phyloP scores from a whole-genome alignment of 106 monocot genomes.

The Dendrobium catenatum region DNA sequence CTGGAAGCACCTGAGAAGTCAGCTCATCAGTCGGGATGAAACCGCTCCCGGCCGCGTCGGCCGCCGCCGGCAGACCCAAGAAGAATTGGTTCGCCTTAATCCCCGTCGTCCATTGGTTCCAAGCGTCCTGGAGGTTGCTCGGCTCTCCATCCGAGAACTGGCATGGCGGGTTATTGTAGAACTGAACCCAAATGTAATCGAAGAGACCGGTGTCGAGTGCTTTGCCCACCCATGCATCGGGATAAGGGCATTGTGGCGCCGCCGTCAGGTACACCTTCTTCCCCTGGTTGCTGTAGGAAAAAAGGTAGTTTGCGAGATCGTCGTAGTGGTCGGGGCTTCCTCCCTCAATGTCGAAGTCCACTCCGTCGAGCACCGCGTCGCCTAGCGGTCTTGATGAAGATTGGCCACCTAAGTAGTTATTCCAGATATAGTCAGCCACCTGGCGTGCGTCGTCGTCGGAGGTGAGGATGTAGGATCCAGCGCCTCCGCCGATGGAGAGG shows the following conservation, averaged over 20 bases:
- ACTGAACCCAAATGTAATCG: conserved; percentile 28
- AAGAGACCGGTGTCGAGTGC: conserved; percentile 23
- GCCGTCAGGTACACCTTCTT: conserved; percentile 16
- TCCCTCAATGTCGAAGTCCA: conserved; percentile 17
- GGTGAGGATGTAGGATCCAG: not conserved
- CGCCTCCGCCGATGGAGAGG: not conserved
- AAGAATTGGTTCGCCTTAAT: conserved; percentile 12
- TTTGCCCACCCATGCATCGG: conserved; percentile 11
- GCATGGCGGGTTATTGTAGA: conserved; percentile 14
- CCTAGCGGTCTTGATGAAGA: conserved; percentile 21
- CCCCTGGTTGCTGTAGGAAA: conserved; percentile 2
- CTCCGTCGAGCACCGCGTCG: conserved; percentile 26
- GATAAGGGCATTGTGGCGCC: conserved; percentile 28
- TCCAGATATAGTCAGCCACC: conserved; percentile 11
- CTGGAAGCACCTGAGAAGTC: conserved; percentile 14
- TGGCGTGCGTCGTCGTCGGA: not conserved
- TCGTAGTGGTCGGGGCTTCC: conserved; percentile 12
- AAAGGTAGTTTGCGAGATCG: conserved; percentile 3
- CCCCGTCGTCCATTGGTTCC: conserved; percentile 16
- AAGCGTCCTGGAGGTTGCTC: conserved; percentile 8
- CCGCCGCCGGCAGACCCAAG: conserved; percentile 14
- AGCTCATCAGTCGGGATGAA: conserved; percentile 12
- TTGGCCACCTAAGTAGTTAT: too few species aligned
- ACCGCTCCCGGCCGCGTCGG: conserved; percentile 10
- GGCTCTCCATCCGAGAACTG: conserved; percentile 3